These are phyloP conservation scores for Aspergillus glaucus DNA, from an alignment of 2,329 filamentous ascomycete genomes.

Conservation along the genomic window DNA sequence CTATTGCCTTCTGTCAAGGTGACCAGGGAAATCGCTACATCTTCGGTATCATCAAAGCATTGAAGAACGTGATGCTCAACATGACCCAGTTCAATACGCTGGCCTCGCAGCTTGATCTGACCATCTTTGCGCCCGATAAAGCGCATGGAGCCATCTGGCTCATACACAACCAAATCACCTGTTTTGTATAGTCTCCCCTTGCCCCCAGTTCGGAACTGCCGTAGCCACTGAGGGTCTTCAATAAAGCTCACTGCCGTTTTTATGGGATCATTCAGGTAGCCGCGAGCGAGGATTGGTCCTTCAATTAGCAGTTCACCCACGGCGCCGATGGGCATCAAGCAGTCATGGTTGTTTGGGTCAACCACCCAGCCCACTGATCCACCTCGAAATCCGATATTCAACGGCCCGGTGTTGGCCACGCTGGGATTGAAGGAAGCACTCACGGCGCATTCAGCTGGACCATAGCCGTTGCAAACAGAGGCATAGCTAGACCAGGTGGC, in stretches of 20 bases:
- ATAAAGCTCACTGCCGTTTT: slow-evolving; percentile 10
- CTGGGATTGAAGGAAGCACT: too few relatives aligned
- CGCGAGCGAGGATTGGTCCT: slow-evolving; percentile 24
- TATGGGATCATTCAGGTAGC: slow-evolving; percentile 20
- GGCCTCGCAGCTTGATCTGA: not conserved
- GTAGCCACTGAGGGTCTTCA: not conserved
- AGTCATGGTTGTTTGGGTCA: slow-evolving; percentile 2
- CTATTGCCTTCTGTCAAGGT: not conserved
- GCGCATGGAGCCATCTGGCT: not conserved
- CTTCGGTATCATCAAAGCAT: not conserved
- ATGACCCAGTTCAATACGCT: not conserved
- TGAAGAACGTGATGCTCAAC: not conserved
- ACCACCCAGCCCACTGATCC: slow-evolving; percentile 6
- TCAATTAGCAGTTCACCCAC: slow-evolving; percentile 39
- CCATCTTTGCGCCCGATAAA: not conserved
- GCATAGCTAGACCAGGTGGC: too few relatives aligned
- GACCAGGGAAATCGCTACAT: not conserved
- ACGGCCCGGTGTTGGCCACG: too few relatives aligned
- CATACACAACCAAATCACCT: not conserved
- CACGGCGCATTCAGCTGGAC: too few relatives aligned
- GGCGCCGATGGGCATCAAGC: slow-evolving; percentile 27
- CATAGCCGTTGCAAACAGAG: too few relatives aligned
- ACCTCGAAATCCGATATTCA: too few relatives aligned
- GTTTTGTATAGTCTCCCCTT: not conserved
- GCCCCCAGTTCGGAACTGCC: not conserved